Conservation (phyloP, 225 moss, liverwort and hornwort genomes). For the Physcomitrellopsis africana region DNA sequence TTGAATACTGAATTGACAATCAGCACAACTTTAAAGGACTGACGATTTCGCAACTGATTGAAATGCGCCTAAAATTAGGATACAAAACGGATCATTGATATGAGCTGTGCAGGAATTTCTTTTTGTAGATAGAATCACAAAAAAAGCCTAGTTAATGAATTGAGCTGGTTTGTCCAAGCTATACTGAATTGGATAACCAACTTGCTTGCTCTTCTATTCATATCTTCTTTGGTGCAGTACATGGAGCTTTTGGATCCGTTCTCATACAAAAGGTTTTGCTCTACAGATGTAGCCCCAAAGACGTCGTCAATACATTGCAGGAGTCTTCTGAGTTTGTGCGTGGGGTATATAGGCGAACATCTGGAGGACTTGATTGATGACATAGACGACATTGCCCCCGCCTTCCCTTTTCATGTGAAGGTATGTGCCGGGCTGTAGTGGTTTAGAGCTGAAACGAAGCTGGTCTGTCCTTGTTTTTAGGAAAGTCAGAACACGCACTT, state of each 20-base stretch:
- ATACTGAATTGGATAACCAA: background rate
- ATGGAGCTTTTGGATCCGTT: slow-evolving; percentile 1
- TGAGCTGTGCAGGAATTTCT: background rate
- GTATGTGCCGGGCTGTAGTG: slow-evolving; percentile 31
- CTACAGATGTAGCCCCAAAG: slow-evolving; percentile 49
- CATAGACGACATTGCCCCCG: slow-evolving; percentile 75
- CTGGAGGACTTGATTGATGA: slow-evolving; percentile 86
- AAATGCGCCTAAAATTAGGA: background rate
- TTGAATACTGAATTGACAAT: slow-evolving; percentile 1
- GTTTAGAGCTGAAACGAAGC: slow-evolving; percentile 3
- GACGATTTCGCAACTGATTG: background rate
- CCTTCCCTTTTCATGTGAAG: slow-evolving; percentile 77
- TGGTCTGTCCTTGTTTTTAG: too few relatives aligned
- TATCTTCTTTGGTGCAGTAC: background rate
- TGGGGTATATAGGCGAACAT: slow-evolving; percentile 80
- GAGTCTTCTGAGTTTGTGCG: slow-evolving; percentile 80
- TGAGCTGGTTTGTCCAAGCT: background rate
- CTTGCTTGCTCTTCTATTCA: background rate
- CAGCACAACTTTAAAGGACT: background rate
- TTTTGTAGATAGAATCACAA: background rate
- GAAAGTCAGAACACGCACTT: too few relatives aligned
- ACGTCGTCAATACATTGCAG: slow-evolving; percentile 45
- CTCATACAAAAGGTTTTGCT: slow-evolving; percentile 21
- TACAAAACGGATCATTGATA: background rate
- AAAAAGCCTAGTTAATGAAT: background rate